Base-by-base conservation (phyloP, 2,329 filamentous ascomycete species). In the Nemania abortiva region DNA sequence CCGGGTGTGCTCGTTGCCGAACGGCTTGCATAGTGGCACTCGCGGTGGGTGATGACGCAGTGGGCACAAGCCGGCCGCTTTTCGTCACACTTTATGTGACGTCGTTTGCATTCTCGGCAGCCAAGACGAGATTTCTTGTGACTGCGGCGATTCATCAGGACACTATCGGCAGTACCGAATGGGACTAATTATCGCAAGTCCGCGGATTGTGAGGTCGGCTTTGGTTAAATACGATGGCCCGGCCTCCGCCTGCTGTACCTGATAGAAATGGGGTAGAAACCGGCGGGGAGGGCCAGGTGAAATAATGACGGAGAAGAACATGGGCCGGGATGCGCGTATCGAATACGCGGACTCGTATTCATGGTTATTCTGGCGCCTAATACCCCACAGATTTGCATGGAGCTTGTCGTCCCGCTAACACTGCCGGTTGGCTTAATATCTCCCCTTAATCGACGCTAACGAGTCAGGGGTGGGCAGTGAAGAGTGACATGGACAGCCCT, bases 1-100 rank as follows among this genome's bases (percentile, higher is more conserved):
- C 27, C 27, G 45, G 62, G 20, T 18, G 42, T 20, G 29, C 22
- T 13, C 27, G 45, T 20, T 9, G 54, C 5, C 1, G 59, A 53
- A 53, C 53, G 9, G 22, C 34, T 47, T 24, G 55, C 56, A 64
- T 77, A 79, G 24, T 71, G 69, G 62, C 77, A 79, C 3, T 65
- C 54, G 22, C 77, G 73, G 20, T 74, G 72, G 11, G 77, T 76
- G 27, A 78, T 74, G 47, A 66, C 66, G 63, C 77, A 79, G 61
- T 77, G 72, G 3, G 67, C 68, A 65, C 77, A 79, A 13, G 70
- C 59, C 1, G 77, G 77, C 6, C 74, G 76, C 1, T 71, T 71
- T 58, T 78, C 76, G 64, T 79, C 78, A 58, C 78, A 79, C 73
- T 78, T 74, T n/a, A 79, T 74, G 61, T 79, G 78, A 4, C 78